Evolutionary conservation across 768 basidiomycete genomes (phyloP).

Genomic region (Kwoniella mangroviensis): DNA sequence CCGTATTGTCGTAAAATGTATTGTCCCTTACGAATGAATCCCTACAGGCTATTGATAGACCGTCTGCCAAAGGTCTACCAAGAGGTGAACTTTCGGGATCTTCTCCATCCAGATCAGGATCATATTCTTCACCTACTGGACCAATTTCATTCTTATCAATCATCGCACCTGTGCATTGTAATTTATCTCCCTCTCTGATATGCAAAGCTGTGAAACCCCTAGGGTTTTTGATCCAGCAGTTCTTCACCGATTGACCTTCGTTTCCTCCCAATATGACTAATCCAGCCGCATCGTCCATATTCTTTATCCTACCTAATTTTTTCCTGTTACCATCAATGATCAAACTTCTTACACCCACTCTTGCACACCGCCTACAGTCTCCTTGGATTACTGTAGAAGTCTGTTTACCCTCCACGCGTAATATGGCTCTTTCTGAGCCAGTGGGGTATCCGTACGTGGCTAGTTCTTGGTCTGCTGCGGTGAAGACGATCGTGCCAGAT

Average conservation of each 20-base stretch:
- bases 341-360: slow-evolving; percentile 50
- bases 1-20: slow-evolving; percentile 59
- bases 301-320: slow-evolving; percentile 52
- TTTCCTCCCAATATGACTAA: slow-evolving; percentile 57
- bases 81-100: slow-evolving; percentile 56
- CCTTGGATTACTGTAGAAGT: slow-evolving; percentile 55
- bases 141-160: slow-evolving; percentile 58
- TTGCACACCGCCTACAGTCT: slow-evolving; percentile 57
- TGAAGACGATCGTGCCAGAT: slow-evolving; percentile 57
- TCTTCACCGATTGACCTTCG: slow-evolving; percentile 52
- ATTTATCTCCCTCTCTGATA: slow-evolving; percentile 57
- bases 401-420: slow-evolving; percentile 51
- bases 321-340: slow-evolving; percentile 57
- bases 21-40: slow-evolving; percentile 56
- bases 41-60: slow-evolving; percentile 59
- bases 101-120: slow-evolving; percentile 53
- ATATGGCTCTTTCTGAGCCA: slow-evolving; percentile 55
- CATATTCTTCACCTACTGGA: slow-evolving; percentile 59
- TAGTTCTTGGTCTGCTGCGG: slow-evolving; percentile 58
- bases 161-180: slow-evolving; percentile 52
- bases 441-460: slow-evolving; percentile 60
- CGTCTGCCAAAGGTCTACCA: slow-evolving; percentile 60
- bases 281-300: slow-evolving; percentile 31
- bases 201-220: slow-evolving; percentile 58
- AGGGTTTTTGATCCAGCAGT: slow-evolving; percentile 52